Percentiles rank a stretch among this genome's conserved stretches.
Evolutionary conservation across 306 rosid species (phyloP).

Genomic region (Lathyrus sativus): DNA sequence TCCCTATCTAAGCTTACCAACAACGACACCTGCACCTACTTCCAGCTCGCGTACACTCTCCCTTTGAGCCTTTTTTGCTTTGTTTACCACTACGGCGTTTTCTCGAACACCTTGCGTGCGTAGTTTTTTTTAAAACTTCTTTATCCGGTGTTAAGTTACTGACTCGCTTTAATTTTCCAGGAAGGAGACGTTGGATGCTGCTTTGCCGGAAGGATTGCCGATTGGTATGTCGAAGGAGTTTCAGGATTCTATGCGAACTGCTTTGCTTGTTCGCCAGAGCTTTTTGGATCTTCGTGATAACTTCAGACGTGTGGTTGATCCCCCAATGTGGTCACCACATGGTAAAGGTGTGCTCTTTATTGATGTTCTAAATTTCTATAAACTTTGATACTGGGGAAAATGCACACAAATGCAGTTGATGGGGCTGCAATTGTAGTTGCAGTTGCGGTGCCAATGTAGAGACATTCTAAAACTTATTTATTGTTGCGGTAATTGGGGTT

Average conservation of each 20-base stretch:
- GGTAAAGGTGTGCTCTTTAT: conserved; percentile 52
- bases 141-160: conserved; percentile 13
- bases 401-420: not conserved
- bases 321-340: conserved; percentile 56
- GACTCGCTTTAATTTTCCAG: conserved; percentile 39
- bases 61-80: not conserved
- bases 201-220: conserved; percentile 85
- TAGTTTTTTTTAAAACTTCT: not conserved
- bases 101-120: conserved; percentile 18
- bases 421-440: not conserved
- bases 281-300: conserved; percentile 89
- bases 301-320: conserved; percentile 74
- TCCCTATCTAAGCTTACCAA: conserved; percentile 61
- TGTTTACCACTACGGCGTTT: conserved; percentile 21
- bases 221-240: conserved; percentile 86
- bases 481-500: not conserved
- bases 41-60: conserved; percentile 53
- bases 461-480: not conserved
- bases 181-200: conserved; percentile 55
- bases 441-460: not conserved
- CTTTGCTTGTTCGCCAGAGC: conserved; percentile 76
- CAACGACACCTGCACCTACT: conserved; percentile 60
- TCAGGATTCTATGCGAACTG: conserved; percentile 68
- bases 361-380: not conserved
- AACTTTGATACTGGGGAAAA: no score